Conservation (phyloP, 257 asterid species). For the Gentiana macrophylla region DNA sequence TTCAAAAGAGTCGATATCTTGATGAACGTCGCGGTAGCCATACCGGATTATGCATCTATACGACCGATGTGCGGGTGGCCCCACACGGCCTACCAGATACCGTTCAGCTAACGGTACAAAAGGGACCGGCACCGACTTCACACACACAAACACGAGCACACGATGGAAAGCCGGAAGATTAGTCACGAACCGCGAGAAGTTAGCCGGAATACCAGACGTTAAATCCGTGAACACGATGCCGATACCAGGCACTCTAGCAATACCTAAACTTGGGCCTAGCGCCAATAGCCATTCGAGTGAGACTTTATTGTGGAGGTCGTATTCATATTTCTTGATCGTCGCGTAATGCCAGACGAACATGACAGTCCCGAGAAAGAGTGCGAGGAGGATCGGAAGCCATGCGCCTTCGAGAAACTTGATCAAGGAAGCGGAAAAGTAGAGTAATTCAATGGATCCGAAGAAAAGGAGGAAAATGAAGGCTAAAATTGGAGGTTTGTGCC, state of each 20-base stretch:
- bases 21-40: constrained; percentile 92
- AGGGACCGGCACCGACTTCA: constrained; percentile 87
- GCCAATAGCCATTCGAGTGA: constrained; percentile 87
- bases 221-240: constrained; percentile 88
- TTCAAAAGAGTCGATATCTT: constrained; percentile 83
- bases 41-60: constrained; percentile 85
- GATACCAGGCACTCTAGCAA: constrained; percentile 86
- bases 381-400: constrained; percentile 94
- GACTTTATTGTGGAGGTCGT: constrained; percentile 90
- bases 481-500: constrained; percentile 80
- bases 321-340: constrained; percentile 71
- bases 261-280: constrained; percentile 94
- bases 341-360: constrained; percentile 99
- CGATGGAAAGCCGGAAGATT: constrained; percentile 97
- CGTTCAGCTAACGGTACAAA: constrained; percentile 74
- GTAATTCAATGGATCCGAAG: constrained; percentile 79
- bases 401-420: constrained; percentile 95
- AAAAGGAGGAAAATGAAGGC: constrained; percentile 72
- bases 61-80: constrained; percentile 83
- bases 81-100: constrained; percentile 86
- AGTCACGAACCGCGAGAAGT: constrained; percentile 86
- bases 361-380: constrained; percentile 76
- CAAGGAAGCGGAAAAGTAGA: constrained; percentile 85
- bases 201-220: constrained; percentile 92
- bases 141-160: constrained; percentile 70